Conservation (phyloP, 83 land plant species). For the Thuja plicata region DNA sequence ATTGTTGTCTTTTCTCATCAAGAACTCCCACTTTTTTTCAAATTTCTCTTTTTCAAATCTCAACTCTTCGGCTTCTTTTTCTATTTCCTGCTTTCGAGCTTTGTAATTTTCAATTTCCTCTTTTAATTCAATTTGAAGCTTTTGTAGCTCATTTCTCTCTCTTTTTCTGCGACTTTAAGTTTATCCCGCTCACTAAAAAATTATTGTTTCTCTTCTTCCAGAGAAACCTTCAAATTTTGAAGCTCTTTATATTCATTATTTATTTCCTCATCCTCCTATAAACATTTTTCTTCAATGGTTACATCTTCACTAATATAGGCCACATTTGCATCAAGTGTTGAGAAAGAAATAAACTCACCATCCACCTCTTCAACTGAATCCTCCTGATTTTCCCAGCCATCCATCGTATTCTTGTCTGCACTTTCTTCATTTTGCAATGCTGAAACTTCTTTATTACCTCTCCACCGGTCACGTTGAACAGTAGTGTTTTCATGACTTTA, state of each 20-base stretch:
- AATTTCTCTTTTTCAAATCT: conserved; percentile 69
- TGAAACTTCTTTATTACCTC: no score
- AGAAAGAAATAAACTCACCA: no score
- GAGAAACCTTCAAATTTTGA: conserved; percentile 27
- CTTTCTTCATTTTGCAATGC: no score
- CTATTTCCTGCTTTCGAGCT: conserved; percentile 44
- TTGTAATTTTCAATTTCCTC: conserved; percentile 72
- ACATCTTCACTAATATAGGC: no score
- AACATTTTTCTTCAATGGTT: no score
- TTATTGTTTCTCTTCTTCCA: conserved; percentile 41
- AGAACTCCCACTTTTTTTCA: conserved; percentile 91
- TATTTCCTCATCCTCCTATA: conserved; percentile 51
- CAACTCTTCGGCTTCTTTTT: conserved; percentile 70
- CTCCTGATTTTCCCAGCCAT: no score
- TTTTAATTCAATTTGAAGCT: conserved; percentile 62
- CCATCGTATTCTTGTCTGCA: no score
- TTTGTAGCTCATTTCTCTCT: conserved; percentile 55
- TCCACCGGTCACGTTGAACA: no score
- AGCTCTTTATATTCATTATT: conserved; percentile 43
- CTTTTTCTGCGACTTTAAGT: conserved; percentile 62
- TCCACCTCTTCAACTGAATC: no score
- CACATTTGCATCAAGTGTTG: no score
- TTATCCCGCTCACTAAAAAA: conserved; percentile 52
- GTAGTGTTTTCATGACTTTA: no score
- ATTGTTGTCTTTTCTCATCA: conserved; percentile 69